A percentile compares a stretch with the other conserved stretches of the same genome.
These are phyloP conservation scores for Rhodotorula graminis DNA, from an alignment of 768 basidiomycete species.

Conservation along the genomic window DNA sequence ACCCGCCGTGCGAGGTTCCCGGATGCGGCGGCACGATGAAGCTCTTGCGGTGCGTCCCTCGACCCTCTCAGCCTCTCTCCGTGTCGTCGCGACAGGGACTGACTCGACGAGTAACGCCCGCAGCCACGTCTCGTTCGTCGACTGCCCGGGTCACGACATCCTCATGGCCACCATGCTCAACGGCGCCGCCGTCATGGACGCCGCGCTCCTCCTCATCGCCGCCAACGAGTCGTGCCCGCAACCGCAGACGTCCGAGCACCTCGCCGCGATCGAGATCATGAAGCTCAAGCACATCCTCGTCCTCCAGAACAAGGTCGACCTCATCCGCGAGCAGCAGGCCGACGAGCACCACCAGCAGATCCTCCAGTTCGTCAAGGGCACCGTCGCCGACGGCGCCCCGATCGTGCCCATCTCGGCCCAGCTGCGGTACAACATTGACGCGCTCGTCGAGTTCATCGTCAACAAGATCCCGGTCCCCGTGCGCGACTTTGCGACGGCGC, in stretches of 20 bases:
- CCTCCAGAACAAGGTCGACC: constrained; percentile 82
- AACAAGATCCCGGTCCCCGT: constrained; percentile 91
- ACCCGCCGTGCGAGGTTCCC: constrained; percentile 85
- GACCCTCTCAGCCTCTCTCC: too few species aligned
- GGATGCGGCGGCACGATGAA: constrained; percentile 87
- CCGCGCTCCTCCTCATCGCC: constrained; percentile 87
- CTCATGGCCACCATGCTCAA: constrained; percentile 99
- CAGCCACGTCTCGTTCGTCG: constrained; percentile 94
- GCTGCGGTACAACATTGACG: constrained; percentile 97
- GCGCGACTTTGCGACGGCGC: constrained; percentile 85
- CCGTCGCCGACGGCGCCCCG: constrained; percentile 92
- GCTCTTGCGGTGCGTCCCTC: constrained; percentile 59
- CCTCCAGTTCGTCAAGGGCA: constrained; percentile 91
- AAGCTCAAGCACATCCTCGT: constrained; percentile 97
- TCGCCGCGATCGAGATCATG: constrained; percentile 99
- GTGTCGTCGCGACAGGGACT: neutral
- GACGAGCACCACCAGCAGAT: constrained; percentile 96
- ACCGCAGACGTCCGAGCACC: constrained; percentile 96
- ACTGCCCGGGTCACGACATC: constrained; percentile 84
- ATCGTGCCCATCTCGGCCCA: constrained; percentile 99
- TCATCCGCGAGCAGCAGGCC: constrained; percentile 91
- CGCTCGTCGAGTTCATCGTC: constrained; percentile 97
- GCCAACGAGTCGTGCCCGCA: constrained; percentile 99
- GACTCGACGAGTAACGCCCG: neutral
- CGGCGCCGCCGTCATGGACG: constrained; percentile 99